Conservation (phyloP, 2,329 filamentous ascomycete genomes). For the Colletotrichum graminicola region DNA sequence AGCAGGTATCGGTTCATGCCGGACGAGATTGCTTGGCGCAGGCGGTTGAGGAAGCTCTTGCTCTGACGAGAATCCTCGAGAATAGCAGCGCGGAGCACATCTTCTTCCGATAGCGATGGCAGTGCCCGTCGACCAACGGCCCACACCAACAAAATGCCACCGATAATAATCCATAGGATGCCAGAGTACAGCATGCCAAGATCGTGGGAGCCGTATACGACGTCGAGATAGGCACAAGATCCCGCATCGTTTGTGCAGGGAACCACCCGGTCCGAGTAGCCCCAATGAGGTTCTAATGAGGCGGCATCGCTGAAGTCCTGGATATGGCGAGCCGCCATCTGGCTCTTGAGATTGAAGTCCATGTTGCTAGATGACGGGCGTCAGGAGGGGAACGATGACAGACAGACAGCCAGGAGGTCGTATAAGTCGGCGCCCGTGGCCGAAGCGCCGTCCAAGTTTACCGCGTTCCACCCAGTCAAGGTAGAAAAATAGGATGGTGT, state of each 20-base stretch:
- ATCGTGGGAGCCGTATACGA: slow-evolving; percentile 64
- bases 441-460: neutral
- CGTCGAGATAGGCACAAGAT: slow-evolving; percentile 64
- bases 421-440: neutral
- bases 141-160: slow-evolving; percentile 59
- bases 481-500: neutral
- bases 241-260: slow-evolving; percentile 61
- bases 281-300: slow-evolving; percentile 59
- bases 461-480: neutral
- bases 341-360: slow-evolving; percentile 28
- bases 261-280: slow-evolving; percentile 59
- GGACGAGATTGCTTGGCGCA: slow-evolving; percentile 52
- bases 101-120: slow-evolving; percentile 41
- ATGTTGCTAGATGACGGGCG: slow-evolving; percentile 20
- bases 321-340: slow-evolving; percentile 49
- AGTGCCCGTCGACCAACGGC: slow-evolving; percentile 49
- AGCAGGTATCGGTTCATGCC: slow-evolving; percentile 64
- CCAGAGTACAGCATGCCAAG: slow-evolving; percentile 63
- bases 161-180: slow-evolving; percentile 62
- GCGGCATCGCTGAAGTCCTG: slow-evolving; percentile 56
- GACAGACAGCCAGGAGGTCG: neutral
- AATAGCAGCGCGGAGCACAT: slow-evolving; percentile 26
- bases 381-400: neutral
- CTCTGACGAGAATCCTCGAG: slow-evolving; percentile 24
- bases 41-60: slow-evolving; percentile 44